Evolutionary conservation across 306 rosid genomes (phyloP).

Genomic region (Acacia melanoxylon): DNA sequence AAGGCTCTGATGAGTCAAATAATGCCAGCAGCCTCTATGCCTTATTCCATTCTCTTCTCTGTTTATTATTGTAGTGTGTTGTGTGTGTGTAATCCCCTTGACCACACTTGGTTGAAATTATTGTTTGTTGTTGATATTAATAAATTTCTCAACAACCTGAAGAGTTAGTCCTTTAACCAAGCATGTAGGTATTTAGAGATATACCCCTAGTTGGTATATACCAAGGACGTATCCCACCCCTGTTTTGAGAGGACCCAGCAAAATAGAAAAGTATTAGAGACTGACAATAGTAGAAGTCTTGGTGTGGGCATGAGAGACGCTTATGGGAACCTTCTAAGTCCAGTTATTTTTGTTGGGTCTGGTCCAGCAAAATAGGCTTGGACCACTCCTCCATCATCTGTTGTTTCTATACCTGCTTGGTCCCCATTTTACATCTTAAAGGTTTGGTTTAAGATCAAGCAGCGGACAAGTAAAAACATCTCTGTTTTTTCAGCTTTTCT

Average conservation of each 20-base stretch:
- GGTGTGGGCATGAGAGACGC: conserved; percentile 12
- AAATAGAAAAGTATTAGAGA: conserved; percentile 14
- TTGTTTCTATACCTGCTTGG: not conserved
- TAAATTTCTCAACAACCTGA: conserved; percentile 38
- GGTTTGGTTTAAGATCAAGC: conserved; percentile 15
- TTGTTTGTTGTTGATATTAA: conserved; percentile 38
- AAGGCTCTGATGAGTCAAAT: not conserved
- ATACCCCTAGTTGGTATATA: conserved; percentile 17
- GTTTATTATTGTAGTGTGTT: conserved; percentile 1
- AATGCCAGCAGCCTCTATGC: conserved; percentile 11
- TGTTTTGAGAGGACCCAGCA: conserved; percentile 13
- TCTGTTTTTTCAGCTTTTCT: not conserved
- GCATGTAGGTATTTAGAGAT: conserved; percentile 23
- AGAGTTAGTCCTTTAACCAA: not conserved
- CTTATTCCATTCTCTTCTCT: conserved; percentile 28
- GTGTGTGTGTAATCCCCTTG: not conserved
- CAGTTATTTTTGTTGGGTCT: conserved; percentile 23
- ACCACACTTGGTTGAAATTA: conserved; percentile 9
- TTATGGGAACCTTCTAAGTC: conserved; percentile 4
- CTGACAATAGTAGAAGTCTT: not conserved
- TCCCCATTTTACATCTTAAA: conserved; percentile 7
- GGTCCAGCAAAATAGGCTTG: conserved; percentile 12
- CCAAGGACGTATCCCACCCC: conserved; percentile 20
- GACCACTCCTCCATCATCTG: conserved; percentile 12
- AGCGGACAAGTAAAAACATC: conserved; percentile 9